A percentile compares a stretch with the other conserved stretches of the same genome.
phyloP scores from a whole-genome alignment of 2,329 filamentous ascomycete species.

The Cytospora piceae region DNA sequence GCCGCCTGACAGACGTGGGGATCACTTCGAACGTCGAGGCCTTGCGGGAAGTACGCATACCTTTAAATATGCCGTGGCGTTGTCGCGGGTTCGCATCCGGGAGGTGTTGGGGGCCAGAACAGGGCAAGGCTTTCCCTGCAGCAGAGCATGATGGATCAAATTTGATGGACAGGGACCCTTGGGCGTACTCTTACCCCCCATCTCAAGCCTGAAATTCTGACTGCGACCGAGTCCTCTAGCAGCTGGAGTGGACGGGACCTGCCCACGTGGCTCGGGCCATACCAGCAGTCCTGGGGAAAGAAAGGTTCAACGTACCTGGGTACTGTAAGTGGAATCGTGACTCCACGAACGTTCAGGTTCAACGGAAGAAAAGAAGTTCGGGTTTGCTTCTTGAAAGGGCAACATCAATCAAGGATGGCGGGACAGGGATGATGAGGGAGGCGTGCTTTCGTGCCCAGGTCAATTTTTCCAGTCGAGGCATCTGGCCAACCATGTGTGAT shows the following conservation, averaged over 20 bases:
- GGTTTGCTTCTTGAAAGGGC: slow-evolving; percentile 14
- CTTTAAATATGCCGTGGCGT: background rate
- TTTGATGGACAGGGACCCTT: background rate
- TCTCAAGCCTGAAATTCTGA: no score
- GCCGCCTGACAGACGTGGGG: background rate
- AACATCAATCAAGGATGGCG: slow-evolving; percentile 17
- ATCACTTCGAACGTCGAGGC: background rate
- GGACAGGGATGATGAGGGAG: background rate
- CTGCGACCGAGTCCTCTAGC: background rate
- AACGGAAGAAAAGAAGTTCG: background rate
- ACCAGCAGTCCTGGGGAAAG: no score
- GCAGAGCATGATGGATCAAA: background rate
- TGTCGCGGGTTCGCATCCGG: background rate
- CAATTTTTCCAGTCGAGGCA: background rate
- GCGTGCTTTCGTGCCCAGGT: no score
- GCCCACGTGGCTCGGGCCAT: no score
- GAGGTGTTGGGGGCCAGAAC: background rate
- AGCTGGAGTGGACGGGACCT: background rate
- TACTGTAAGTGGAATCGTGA: no score
- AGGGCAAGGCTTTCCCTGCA: background rate
- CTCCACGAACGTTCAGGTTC: background rate
- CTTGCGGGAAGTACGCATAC: background rate
- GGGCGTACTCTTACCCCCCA: no score
- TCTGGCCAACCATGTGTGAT: slow-evolving; percentile 14
- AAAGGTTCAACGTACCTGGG: no score